These are phyloP conservation scores for Prunella vulgaris DNA, from an alignment of 257 asterid species.

Conservation along the genomic window DNA sequence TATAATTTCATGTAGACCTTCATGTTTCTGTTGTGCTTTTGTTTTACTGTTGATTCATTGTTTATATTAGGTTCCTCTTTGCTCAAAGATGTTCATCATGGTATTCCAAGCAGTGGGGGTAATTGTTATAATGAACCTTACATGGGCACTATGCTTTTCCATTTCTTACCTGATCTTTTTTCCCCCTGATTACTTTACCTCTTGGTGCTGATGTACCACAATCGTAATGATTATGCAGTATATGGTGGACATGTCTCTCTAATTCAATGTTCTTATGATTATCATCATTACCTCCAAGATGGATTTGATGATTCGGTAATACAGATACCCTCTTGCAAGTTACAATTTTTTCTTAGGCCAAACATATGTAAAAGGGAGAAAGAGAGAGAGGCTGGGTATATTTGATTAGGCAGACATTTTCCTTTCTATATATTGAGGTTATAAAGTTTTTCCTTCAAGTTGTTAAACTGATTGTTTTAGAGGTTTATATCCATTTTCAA, in stretches of 20 bases:
- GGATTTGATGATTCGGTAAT: slow-evolving; percentile 97
- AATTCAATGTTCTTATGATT: slow-evolving; percentile 92
- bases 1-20: slow-evolving; percentile 8
- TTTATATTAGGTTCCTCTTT: slow-evolving; percentile 50
- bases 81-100: slow-evolving; percentile 87
- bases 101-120: slow-evolving; percentile 93
- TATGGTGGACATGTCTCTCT: slow-evolving; percentile 72
- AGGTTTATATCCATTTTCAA: neutral
- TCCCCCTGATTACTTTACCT: slow-evolving; percentile 1
- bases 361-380: neutral
- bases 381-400: neutral
- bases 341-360: neutral
- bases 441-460: neutral
- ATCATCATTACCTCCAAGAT: slow-evolving; percentile 90
- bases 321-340: slow-evolving; percentile 15
- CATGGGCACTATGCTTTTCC: slow-evolving; percentile 15
- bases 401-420: neutral
- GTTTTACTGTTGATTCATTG: slow-evolving; percentile 15
- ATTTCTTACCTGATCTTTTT: neutral
- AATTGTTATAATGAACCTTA: slow-evolving; percentile 22
- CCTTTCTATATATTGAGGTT: neutral
- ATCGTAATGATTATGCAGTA: slow-evolving; percentile 47
- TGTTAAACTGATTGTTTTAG: neutral
- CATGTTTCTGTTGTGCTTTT: neutral
- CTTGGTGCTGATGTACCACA: slow-evolving; percentile 12